Evolutionary conservation across 2,329 filamentous ascomycete genomes (phyloP).

Genomic region (Fusarium torulosum): DNA sequence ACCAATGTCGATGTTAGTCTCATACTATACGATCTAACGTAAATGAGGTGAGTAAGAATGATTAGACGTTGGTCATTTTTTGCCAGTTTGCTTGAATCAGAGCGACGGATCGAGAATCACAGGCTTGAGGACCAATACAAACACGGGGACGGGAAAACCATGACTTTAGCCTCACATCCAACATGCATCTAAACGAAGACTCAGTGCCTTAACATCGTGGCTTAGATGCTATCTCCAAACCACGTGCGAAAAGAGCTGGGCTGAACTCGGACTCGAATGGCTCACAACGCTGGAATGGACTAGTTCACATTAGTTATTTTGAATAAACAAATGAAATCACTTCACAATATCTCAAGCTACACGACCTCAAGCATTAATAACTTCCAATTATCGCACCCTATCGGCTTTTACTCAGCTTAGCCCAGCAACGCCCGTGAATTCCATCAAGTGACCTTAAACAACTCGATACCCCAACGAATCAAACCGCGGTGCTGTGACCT

Average conservation of each 20-base stretch:
- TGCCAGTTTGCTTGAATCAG: slow-evolving; percentile 1
- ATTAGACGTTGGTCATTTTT: slow-evolving; percentile 21
- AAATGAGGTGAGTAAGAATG: slow-evolving; percentile 22
- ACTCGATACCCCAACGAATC: slow-evolving; percentile 23
- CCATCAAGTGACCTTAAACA: slow-evolving; percentile 35
- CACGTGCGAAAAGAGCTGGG: slow-evolving; percentile 17
- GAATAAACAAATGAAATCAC: background rate
- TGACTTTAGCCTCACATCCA: background rate
- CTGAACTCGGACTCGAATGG: slow-evolving; percentile 2
- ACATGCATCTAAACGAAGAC: slow-evolving; percentile 3
- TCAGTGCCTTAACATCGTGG: slow-evolving; percentile 15
- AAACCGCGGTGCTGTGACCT: slow-evolving; percentile 14
- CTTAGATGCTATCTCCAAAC: slow-evolving; percentile 11
- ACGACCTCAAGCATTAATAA: slow-evolving; percentile 18
- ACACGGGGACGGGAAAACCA: background rate
- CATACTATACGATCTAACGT: slow-evolving; percentile 1
- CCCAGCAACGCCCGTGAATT: slow-evolving; percentile 27
- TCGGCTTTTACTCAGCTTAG: slow-evolving; percentile 22
- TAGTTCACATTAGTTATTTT: background rate
- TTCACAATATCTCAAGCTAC: slow-evolving; percentile 15
- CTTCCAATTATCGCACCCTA: slow-evolving; percentile 16
- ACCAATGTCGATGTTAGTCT: slow-evolving; percentile 12
- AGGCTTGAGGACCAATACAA: background rate
- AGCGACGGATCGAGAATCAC: background rate
- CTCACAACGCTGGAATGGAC: background rate